A percentile compares a stretch with the other conserved stretches of the same genome.
These are phyloP conservation scores for Anisodus tanguticus DNA, from an alignment of 257 asterid genomes.

Conservation along the genomic window DNA sequence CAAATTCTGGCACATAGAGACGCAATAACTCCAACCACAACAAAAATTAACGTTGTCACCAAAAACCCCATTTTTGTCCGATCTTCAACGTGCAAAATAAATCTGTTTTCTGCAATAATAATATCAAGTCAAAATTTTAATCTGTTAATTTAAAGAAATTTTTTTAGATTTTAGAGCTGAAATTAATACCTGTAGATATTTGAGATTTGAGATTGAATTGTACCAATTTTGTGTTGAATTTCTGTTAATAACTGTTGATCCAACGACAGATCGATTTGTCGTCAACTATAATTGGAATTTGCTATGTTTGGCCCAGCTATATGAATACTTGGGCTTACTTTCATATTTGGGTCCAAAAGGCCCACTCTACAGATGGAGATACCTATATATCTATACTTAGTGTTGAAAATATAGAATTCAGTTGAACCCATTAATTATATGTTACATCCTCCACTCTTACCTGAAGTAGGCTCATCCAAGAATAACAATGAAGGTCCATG, in stretches of 20 bases:
- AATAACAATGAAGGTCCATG: conserved; percentile 76
- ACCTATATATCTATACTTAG: too few species aligned
- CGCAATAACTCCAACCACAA: conserved; percentile 76
- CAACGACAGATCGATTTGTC: not conserved
- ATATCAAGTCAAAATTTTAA: not conserved
- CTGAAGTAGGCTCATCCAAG: conserved; percentile 85
- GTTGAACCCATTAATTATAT: too few species aligned
- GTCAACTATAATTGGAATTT: not conserved
- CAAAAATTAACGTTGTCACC: conserved; percentile 73
- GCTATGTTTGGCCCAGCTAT: not conserved
- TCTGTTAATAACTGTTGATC: not conserved
- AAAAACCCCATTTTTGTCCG: conserved; percentile 63
- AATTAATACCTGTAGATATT: not conserved
- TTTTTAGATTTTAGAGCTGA: not conserved
- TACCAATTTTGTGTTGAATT: not conserved
- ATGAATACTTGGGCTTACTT: not conserved
- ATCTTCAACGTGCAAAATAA: not conserved
- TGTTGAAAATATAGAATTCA: too few species aligned
- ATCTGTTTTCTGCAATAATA: not conserved
- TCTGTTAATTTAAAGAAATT: too few species aligned
- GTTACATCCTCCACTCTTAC: too few species aligned
- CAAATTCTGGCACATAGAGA: conserved; percentile 74
- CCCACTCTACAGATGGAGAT: too few species aligned
- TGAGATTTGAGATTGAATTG: not conserved
- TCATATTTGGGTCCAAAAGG: too few species aligned